Base-by-base conservation (phyloP, 1,284 basidiomycete genomes). In the Ganoderma sinense region DNA sequence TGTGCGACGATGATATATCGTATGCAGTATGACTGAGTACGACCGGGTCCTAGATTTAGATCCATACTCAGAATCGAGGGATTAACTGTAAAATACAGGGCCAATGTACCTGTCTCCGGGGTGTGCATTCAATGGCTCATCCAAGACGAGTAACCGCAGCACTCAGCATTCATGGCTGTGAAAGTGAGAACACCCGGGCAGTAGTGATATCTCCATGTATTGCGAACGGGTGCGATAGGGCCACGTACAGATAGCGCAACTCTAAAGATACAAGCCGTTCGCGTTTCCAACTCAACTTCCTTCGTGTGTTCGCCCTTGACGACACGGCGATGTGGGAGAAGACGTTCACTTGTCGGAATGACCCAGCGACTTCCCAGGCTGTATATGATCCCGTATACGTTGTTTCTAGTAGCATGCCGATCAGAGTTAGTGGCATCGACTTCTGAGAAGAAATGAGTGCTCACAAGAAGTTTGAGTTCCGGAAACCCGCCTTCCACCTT, bases 401-500 rank as follows among this genome's bases (percentile, higher is more conserved):
- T 97, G 96, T 82, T 97, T 97, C 92, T 97, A 76, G 64, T 48
- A 53, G 23, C 2, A 55, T 7, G 29, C 29, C 20, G 20, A 48
- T 14, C 36, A 16, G 0, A 20, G 56, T 18, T 51, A 60, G 26
- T 39, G 39, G 48, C 26, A 48, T 18, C 26, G 29, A 61, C 45
- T 31, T 53, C 39, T 26, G 45, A 48, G 41, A 59, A 29, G 40
- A 33, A 43, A 13, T 40, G 39, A 43, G 51, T n/a, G 82, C 90
- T 78, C 75, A 94, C 94, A 75, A 96, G 83, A n/a, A 87, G 85
- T 80, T 95, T 95, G 70, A 95, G 82, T 80, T 97, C 96, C 0
- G 96, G 96, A 78, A 98, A 98, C 0, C 94, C 92, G 39, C 94
- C 94, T 79, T 97, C 94, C n/a, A 88, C 82, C 79, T 97, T 94